Evolutionary conservation across 2,329 filamentous ascomycete species (phyloP).

Genomic region (Aplosporella prunicola): DNA sequence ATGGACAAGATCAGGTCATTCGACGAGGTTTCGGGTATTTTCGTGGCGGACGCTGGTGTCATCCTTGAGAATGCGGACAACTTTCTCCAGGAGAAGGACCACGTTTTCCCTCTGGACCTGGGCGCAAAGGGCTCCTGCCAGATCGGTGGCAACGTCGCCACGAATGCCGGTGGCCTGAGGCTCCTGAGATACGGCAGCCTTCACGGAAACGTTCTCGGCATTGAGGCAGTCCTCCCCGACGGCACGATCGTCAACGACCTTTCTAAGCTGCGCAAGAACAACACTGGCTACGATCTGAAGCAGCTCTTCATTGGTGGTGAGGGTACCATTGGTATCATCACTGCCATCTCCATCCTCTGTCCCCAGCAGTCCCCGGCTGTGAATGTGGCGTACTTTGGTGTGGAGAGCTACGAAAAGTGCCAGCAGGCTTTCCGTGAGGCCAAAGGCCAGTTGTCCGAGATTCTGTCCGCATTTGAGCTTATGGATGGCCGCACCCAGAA

Average conservation of each 20-base stretch:
- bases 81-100: slow-evolving; percentile 68
- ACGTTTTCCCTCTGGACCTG: slow-evolving; percentile 95
- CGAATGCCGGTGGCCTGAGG: slow-evolving; percentile 86
- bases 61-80: slow-evolving; percentile 85
- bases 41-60: slow-evolving; percentile 84
- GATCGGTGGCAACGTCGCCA: slow-evolving; percentile 89
- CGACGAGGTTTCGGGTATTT: slow-evolving; percentile 81
- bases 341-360: slow-evolving; percentile 78
- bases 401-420: slow-evolving; percentile 83
- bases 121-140: slow-evolving; percentile 96
- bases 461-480: slow-evolving; percentile 92
- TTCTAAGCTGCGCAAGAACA: slow-evolving; percentile 86
- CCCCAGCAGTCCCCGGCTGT: slow-evolving; percentile 78
- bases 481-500: slow-evolving; percentile 84
- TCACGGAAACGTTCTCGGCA: slow-evolving; percentile 82
- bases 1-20: slow-evolving; percentile 91
- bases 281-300: slow-evolving; percentile 96
- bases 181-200: slow-evolving; percentile 87
- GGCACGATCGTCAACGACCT: slow-evolving; percentile 88
- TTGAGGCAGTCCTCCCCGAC: slow-evolving; percentile 89
- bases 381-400: slow-evolving; percentile 89
- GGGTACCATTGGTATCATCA: slow-evolving; percentile 91
- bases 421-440: slow-evolving; percentile 80
- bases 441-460: slow-evolving; percentile 84
- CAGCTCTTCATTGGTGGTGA: slow-evolving; percentile 94